Base-by-base conservation (phyloP, 83 land plant genomes). In the Picea abies region DNA sequence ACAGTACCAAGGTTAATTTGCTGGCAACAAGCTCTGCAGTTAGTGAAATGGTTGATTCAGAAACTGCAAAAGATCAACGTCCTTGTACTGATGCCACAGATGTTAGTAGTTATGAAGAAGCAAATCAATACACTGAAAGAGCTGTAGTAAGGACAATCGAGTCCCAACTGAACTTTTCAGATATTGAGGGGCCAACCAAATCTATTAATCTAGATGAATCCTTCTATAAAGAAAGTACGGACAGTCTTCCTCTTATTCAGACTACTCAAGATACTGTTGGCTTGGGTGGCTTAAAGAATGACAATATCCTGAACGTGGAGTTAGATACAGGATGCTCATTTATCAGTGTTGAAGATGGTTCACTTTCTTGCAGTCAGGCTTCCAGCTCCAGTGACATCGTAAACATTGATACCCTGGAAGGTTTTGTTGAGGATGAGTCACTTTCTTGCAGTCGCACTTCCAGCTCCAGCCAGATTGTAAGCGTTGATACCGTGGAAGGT, bases 391-490 rank as follows among this genome's bases (percentile, higher is more conserved):
- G 63, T 29, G 82, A 89, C 72, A 72, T 78, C 14, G 83, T 85
- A 61, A 85, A 84, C 62, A 84, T 72, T 63, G 94, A 95, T 78
- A 68, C 82, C 15, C 86, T 95, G 71, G 94, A 95, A 62, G 90
- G 87, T 44, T 72, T 89, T 4, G 82, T 95, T 52, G 58, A 52
- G 12, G 14, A 52, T 12, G 58, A 52, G 58, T n/a, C 25, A 15
- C 82, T 78, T 58, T 82, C 81, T 79, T 47, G 60, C 35, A 82
- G 84, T 76, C 44, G 78, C 7, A 14, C 60, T 2, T 72, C 84
- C 63, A 78, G 41, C 44, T 78, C 84, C 49, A 52, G 63, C 29
- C 84, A 89, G 80, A 72, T 78, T 23, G 83, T 85, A 52, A 85
- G 81, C 62, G 82, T 72, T 63, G 94, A 95, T 78, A 68, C 82